Conservation (phyloP, 2,329 filamentous ascomycete species). For the Hypomyces rosellus region DNA sequence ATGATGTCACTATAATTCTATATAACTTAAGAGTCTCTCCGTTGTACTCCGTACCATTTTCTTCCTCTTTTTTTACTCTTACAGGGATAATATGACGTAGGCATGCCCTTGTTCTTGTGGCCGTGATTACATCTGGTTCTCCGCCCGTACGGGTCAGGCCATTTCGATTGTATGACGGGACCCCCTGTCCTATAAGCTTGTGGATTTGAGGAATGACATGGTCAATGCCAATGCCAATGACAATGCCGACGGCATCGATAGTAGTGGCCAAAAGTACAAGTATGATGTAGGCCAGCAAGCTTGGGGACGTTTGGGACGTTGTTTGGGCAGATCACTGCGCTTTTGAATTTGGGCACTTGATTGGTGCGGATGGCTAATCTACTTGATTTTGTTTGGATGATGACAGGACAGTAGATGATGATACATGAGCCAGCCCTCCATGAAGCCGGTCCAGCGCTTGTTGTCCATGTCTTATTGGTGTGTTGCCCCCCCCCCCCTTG, state of each 20-base stretch:
- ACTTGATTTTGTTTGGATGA: too few species aligned
- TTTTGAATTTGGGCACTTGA: too few species aligned
- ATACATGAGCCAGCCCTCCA: not conserved
- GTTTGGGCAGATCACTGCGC: too few species aligned
- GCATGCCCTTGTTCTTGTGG: not conserved
- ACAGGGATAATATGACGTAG: slow-evolving; percentile 7
- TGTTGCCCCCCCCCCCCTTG: too few species aligned
- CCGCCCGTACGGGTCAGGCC: not conserved
- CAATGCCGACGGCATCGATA: too few species aligned
- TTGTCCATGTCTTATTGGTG: not conserved
- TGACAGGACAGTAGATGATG: not conserved
- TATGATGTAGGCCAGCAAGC: too few species aligned
- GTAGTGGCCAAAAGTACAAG: too few species aligned
- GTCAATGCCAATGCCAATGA: not conserved
- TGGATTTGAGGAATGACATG: not conserved
- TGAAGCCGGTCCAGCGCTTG: not conserved
- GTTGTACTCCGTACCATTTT: not conserved
- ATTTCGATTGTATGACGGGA: not conserved
- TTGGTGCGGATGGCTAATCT: not conserved
- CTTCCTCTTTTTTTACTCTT: not conserved
- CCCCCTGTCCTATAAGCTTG: slow-evolving; percentile 2
- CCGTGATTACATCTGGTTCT: not conserved
- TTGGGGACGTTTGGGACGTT: too few species aligned
- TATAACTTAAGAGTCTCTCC: not conserved
- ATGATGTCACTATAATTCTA: slow-evolving; percentile 12